Evolutionary conservation across 192 early-diverging fungal species (phyloP).

Genomic region (Chytriomyces hyalinus): DNA sequence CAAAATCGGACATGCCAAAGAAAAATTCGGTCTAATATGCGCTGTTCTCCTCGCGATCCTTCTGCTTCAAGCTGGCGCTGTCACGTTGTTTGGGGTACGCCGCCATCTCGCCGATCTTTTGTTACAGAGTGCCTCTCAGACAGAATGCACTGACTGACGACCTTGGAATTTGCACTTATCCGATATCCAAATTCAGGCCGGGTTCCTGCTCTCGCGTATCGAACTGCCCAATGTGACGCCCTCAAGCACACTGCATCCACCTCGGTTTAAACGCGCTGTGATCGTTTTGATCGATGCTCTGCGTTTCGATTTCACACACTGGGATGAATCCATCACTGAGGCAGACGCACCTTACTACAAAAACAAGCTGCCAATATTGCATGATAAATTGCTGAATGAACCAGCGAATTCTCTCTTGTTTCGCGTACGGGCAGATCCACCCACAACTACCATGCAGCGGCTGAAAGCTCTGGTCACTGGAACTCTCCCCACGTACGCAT

Average conservation of each 20-base stretch:
- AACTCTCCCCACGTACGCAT: constrained; percentile 54
- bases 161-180: no score
- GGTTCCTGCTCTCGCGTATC: constrained; percentile 48
- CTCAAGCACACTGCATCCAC: constrained; percentile 6
- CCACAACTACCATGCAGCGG: constrained; percentile 68
- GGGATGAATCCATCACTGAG: not conserved
- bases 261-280: constrained; percentile 46
- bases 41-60: not conserved
- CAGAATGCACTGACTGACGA: not conserved
- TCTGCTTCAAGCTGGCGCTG: not conserved
- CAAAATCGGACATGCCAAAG: no score
- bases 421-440: constrained; percentile 59
- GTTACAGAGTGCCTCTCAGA: not conserved
- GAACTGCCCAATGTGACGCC: constrained; percentile 42
- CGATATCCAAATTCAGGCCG: not conserved
- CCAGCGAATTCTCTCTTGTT: constrained; percentile 48
- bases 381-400: constrained; percentile 26
- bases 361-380: constrained; percentile 54
- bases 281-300: constrained; percentile 61
- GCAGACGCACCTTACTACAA: constrained; percentile 37
- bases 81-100: not conserved
- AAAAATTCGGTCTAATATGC: no score
- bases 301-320: constrained; percentile 57
- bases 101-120: not conserved
- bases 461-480: constrained; percentile 67